Evolutionary conservation across 805 yeast species (phyloP), one percentile per base, ranked within the genome.

Genomic region (Zygosaccharomyces bisporus): DNA sequence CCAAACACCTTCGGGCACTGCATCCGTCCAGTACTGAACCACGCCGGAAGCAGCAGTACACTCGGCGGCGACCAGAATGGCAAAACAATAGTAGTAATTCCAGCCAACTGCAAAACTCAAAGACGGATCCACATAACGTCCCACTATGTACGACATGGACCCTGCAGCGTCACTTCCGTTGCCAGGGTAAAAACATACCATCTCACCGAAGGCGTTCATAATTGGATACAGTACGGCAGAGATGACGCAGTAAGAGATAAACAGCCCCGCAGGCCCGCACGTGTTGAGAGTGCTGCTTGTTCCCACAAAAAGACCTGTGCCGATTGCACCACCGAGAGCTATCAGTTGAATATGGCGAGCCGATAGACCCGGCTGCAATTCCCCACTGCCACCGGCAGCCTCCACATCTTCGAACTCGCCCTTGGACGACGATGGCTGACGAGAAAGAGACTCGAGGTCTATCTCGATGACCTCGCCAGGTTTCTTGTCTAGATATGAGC

Each of bases 291-390:
- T 75, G 13, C 73, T 64, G 47, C 86, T 86, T 2, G 88, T 76
- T 58, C 88, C 87, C 24, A 87, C 83, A 49, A 87, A 79, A 41
- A 87, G 70, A 58, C 93, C 95, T 6, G 91, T 82, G 55, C 95
- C 95, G 53, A 86, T 85, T 47, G 84, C 76, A 34, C 91, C 90
- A 53, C 91, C 93, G 49, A 86, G 71, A 40, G 93, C 89, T 69
- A 86, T 85, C 79, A 86, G 74, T 53, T 84, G 86, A 52, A 86
- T 69, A 60, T 86, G 93, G 60, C 91, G 73, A 34, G 77, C 74
- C 54, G 76, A 79, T 41, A 48, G 32, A 35, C 63, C 64, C 43
- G 60, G 54, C 32, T 58, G 39, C 6, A 53, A 33, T 13, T 38
- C 25, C 7, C 30, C 32, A 12, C 32, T 25, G 12, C 23, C 35